Conservation (phyloP, 106 monocot species). For the Dendrobium officinale region DNA sequence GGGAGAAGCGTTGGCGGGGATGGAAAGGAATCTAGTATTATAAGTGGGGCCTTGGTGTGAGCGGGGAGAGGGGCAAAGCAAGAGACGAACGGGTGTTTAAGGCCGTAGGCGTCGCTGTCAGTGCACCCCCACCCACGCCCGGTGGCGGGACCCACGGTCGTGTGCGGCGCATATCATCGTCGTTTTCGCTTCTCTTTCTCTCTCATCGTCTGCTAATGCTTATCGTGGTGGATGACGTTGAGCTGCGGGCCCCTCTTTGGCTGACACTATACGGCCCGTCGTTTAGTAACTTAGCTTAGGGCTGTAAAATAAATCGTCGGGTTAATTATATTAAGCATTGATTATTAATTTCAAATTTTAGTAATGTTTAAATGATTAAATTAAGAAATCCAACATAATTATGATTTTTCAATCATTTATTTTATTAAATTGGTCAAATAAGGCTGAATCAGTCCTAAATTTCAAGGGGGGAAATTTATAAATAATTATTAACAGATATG, state of each 20-base stretch:
- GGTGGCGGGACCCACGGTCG: background rate
- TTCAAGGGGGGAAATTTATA: too few species aligned
- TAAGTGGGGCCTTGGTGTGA: too few species aligned
- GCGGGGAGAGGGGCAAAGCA: background rate
- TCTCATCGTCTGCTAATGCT: background rate
- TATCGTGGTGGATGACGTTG: slow-evolving; percentile 1
- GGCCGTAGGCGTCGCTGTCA: slow-evolving; percentile 5
- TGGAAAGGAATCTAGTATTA: background rate
- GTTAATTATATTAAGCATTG: too few species aligned
- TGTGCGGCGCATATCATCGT: slow-evolving; percentile 3
- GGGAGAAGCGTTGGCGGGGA: background rate
- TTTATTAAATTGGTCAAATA: too few species aligned
- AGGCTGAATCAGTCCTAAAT: too few species aligned
- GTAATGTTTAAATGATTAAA: too few species aligned
- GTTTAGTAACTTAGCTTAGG: background rate
- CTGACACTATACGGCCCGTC: background rate
- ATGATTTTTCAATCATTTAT: too few species aligned
- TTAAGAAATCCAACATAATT: too few species aligned
- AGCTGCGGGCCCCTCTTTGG: background rate
- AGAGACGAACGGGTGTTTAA: background rate
- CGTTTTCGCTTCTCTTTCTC: background rate
- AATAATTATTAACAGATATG: too few species aligned
- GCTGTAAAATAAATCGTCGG: background rate
- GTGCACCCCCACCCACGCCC: background rate
- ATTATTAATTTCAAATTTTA: too few species aligned